Percentiles rank a stretch among this genome's conserved stretches.
These are phyloP conservation scores for Eucalyptus regnans DNA, from an alignment of 345 rosid species.

Conservation along the genomic window DNA sequence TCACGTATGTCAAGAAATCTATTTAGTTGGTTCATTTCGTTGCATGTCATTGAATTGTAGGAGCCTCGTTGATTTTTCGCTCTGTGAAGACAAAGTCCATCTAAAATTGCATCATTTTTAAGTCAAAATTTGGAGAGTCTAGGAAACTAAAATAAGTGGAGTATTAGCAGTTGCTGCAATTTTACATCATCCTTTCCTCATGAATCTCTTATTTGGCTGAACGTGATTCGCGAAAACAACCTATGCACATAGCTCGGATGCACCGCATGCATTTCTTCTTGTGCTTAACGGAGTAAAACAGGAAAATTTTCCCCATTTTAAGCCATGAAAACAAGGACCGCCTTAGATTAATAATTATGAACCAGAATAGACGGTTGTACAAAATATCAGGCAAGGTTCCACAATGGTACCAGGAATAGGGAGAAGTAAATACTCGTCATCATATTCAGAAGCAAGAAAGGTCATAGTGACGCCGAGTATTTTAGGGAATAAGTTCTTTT, in stretches of 20 bases:
- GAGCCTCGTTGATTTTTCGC: background rate
- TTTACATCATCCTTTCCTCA: background rate
- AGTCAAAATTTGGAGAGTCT: background rate
- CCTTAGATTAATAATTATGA: background rate
- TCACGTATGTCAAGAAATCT: background rate
- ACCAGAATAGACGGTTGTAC: background rate
- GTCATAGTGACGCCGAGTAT: background rate
- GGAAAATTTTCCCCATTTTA: background rate
- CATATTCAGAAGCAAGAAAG: background rate
- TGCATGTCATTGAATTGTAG: background rate
- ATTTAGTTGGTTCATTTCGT: background rate
- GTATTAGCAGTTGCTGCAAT: background rate
- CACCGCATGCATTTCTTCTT: background rate
- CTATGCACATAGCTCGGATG: background rate
- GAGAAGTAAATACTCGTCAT: background rate
- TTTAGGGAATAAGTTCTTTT: background rate
- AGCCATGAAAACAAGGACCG: background rate
- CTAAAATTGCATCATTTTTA: background rate
- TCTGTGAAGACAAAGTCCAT: background rate
- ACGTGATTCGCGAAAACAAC: background rate
- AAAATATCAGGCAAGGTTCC: background rate
- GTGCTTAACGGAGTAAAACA: background rate
- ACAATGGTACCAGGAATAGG: background rate
- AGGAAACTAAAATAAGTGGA: background rate
- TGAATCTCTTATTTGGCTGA: background rate